Conservation (phyloP, 2,329 filamentous ascomycete species). For the Chaetomium strumarium region DNA sequence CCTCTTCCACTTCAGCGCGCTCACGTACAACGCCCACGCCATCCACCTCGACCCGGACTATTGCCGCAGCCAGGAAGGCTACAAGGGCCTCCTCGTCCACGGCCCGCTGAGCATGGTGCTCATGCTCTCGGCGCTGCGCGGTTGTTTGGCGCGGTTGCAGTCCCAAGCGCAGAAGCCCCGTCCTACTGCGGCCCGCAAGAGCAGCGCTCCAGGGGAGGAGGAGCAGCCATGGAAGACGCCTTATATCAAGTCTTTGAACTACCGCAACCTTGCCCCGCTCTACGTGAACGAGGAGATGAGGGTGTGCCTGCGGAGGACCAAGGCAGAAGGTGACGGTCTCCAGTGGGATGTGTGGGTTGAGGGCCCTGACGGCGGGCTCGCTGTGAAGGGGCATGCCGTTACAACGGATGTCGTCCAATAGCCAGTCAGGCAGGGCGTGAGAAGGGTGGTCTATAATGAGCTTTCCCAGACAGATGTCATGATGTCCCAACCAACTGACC, state of each 20-base stretch:
- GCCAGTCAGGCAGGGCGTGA: not conserved
- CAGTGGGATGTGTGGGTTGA: slow-evolving; percentile 62
- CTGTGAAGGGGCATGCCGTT: slow-evolving; percentile 49
- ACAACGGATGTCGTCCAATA: not conserved
- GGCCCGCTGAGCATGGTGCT: slow-evolving; percentile 76
- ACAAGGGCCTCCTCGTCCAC: slow-evolving; percentile 73
- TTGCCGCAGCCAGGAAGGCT: slow-evolving; percentile 64
- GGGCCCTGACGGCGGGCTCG: slow-evolving; percentile 53
- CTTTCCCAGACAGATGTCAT: not conserved
- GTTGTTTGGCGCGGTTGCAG: slow-evolving; percentile 34
- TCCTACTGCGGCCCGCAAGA: not conserved
- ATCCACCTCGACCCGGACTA: slow-evolving; percentile 80
- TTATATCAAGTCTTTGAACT: slow-evolving; percentile 50
- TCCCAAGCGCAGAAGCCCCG: slow-evolving; percentile 17
- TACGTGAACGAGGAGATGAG: slow-evolving; percentile 66
- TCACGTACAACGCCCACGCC: slow-evolving; percentile 86
- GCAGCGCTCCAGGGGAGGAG: not conserved
- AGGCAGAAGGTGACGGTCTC: slow-evolving; percentile 32
- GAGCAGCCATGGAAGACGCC: not conserved
- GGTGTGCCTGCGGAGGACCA: slow-evolving; percentile 53
- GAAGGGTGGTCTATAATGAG: not conserved
- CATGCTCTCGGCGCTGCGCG: slow-evolving; percentile 61
- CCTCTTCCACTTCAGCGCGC: slow-evolving; percentile 83
- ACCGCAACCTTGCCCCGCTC: slow-evolving; percentile 75
- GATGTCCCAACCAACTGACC: too few relatives aligned